Evolutionary conservation across 2,329 filamentous ascomycete species (phyloP).

Genomic region (Akanthomyces lecanii): DNA sequence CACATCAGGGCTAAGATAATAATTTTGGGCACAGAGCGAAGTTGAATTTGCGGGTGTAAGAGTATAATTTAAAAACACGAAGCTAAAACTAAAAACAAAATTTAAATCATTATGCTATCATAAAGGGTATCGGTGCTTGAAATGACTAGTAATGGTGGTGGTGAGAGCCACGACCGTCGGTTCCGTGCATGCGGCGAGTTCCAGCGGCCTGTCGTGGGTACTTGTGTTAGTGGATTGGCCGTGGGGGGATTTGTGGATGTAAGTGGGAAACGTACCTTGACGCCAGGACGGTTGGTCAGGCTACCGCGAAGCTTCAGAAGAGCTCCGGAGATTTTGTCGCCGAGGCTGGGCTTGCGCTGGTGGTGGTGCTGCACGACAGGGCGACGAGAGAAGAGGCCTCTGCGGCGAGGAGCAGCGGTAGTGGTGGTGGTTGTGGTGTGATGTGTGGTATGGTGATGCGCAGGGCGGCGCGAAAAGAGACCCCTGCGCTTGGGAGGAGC

Average conservation of each 20-base stretch:
- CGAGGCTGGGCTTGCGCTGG: slow-evolving; percentile 62
- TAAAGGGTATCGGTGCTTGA: slow-evolving; percentile 1
- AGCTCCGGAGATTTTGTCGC: slow-evolving; percentile 74
- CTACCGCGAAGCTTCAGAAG: slow-evolving; percentile 69
- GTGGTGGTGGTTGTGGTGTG: slow-evolving; percentile 24
- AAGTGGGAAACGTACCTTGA: slow-evolving; percentile 52
- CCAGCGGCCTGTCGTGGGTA: slow-evolving; percentile 56
- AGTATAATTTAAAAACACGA: background rate
- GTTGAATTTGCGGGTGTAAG: background rate
- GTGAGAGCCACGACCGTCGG: slow-evolving; percentile 60
- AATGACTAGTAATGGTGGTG: slow-evolving; percentile 21
- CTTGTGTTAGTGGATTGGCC: background rate
- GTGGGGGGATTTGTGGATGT: no score
- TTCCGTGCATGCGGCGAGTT: slow-evolving; percentile 69
- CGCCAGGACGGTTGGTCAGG: slow-evolving; percentile 62
- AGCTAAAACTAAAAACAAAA: background rate
- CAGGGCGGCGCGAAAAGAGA: slow-evolving; percentile 16
- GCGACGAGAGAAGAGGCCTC: slow-evolving; percentile 38
- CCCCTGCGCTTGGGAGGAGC: slow-evolving; percentile 18
- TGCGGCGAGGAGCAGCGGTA: slow-evolving; percentile 39
- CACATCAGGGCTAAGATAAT: background rate
- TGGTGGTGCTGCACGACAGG: slow-evolving; percentile 45
- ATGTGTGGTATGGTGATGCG: slow-evolving; percentile 23
- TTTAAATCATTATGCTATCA: background rate
- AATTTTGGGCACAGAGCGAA: background rate